Conservation (phyloP, 495 filamentous ascomycete genomes). For the Evernia prunastri region DNA sequence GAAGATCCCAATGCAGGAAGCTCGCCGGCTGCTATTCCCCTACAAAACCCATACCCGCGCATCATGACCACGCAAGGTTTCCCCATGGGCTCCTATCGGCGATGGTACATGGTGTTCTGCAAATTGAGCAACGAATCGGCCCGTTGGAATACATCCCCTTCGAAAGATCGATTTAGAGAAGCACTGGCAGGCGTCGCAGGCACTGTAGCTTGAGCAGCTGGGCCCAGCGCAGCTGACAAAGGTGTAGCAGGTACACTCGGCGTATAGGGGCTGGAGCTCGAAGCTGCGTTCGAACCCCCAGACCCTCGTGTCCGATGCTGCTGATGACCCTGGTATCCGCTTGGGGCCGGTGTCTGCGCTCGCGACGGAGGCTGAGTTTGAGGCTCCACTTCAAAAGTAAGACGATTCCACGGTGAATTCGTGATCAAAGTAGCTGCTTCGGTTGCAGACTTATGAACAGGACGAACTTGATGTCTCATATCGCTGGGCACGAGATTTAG, state of each 20-base stretch:
- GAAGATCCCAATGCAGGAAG: neutral
- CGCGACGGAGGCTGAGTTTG: slow-evolving; percentile 12
- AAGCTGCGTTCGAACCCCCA: slow-evolving; percentile 34
- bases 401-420: slow-evolving; percentile 66
- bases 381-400: slow-evolving; percentile 34
- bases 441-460: slow-evolving; percentile 67
- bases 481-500: slow-evolving; percentile 60
- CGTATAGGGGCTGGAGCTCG: slow-evolving; percentile 29
- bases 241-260: slow-evolving; percentile 56
- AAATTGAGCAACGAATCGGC: slow-evolving; percentile 64
- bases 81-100: slow-evolving; percentile 4
- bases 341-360: slow-evolving; percentile 12
- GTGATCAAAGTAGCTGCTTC: slow-evolving; percentile 69
- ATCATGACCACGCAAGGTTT: neutral
- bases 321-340: slow-evolving; percentile 19
- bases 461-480: slow-evolving; percentile 62
- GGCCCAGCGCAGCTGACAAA: slow-evolving; percentile 77
- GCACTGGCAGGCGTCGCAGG: slow-evolving; percentile 65
- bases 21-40: neutral
- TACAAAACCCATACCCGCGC: neutral
- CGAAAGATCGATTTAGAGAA: slow-evolving; percentile 58
- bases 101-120: slow-evolving; percentile 31
- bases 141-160: slow-evolving; percentile 66
- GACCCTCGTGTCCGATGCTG: slow-evolving; percentile 20
- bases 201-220: slow-evolving; percentile 78